A percentile compares a stretch with the other conserved stretches of the same genome.
These are phyloP conservation scores for Lactarius quietus DNA, from an alignment of 768 basidiomycete genomes.

Conservation along the genomic window DNA sequence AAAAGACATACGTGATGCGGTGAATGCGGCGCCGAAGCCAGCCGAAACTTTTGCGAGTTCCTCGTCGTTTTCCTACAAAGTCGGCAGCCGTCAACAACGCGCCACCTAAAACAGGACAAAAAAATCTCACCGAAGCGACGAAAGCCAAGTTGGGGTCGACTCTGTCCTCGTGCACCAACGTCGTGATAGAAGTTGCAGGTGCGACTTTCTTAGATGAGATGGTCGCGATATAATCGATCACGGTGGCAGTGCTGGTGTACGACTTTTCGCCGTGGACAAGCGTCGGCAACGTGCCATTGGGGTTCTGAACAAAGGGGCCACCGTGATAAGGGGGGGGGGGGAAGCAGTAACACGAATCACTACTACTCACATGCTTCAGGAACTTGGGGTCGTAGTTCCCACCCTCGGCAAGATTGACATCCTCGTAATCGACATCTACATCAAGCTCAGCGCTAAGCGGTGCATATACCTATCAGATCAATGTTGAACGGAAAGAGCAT, in stretches of 20 bases:
- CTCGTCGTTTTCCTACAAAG: slow-evolving; percentile 41
- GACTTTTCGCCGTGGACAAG: slow-evolving; percentile 5
- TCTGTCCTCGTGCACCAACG: slow-evolving; percentile 42
- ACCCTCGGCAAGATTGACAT: slow-evolving; percentile 43
- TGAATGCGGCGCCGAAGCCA: slow-evolving; percentile 36
- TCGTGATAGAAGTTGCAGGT: slow-evolving; percentile 37
- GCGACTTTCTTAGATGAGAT: slow-evolving; percentile 38
- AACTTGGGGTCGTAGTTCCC: slow-evolving; percentile 48
- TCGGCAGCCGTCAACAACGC: neutral
- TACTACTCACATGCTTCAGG: slow-evolving; percentile 39
- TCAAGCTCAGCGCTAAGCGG: slow-evolving; percentile 41
- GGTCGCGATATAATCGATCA: slow-evolving; percentile 40
- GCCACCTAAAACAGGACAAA: neutral
- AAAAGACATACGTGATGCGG: slow-evolving; percentile 39
- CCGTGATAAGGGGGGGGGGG: neutral
- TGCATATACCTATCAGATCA: neutral
- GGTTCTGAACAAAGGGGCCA: slow-evolving; percentile 25
- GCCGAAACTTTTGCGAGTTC: slow-evolving; percentile 40
- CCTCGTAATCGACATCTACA: slow-evolving; percentile 35
- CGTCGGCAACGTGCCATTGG: slow-evolving; percentile 17
- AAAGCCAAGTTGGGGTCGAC: slow-evolving; percentile 53
- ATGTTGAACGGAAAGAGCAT: neutral
- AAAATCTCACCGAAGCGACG: slow-evolving; percentile 37
- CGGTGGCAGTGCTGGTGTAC: slow-evolving; percentile 41
- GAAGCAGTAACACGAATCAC: neutral